These are phyloP conservation scores for Lepidium sativum DNA, from an alignment of 345 rosid genomes.

Conservation along the genomic window DNA sequence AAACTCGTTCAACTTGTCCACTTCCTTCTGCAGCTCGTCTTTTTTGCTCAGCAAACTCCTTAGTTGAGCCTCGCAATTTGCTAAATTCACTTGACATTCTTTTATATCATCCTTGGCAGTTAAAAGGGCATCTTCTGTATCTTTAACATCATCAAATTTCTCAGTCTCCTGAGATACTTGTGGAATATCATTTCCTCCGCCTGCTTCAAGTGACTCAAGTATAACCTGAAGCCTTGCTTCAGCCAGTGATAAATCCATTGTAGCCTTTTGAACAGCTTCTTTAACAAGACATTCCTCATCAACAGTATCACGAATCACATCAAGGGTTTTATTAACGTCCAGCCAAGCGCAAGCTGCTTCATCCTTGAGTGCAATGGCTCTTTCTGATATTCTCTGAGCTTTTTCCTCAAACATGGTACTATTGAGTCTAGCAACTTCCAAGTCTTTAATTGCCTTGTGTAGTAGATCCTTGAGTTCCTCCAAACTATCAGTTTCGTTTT, in stretches of 20 bases:
- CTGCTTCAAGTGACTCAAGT: conserved; percentile 45
- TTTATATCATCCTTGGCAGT: conserved; percentile 53
- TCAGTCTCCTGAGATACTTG: conserved; percentile 33
- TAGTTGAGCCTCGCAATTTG: conserved; percentile 48
- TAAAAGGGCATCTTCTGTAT: conserved; percentile 34
- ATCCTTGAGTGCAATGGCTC: conserved; percentile 80
- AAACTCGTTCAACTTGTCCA: conserved; percentile 54
- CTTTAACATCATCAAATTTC: conserved; percentile 14
- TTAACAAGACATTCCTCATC: conserved; percentile 57
- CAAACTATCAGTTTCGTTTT: conserved; percentile 31
- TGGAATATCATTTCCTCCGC: conserved; percentile 23
- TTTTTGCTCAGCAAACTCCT: conserved; percentile 47
- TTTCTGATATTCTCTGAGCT: conserved; percentile 77
- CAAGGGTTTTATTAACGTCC: conserved; percentile 48
- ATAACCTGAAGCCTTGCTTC: conserved; percentile 70
- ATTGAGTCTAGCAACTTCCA: conserved; percentile 72
- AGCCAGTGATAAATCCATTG: conserved; percentile 78
- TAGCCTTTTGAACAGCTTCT: conserved; percentile 70
- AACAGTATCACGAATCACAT: conserved; percentile 50
- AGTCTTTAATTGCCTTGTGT: conserved; percentile 49
- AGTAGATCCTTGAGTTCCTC: conserved; percentile 57
- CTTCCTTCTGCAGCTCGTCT: conserved; percentile 69
- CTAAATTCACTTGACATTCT: conserved; percentile 50
- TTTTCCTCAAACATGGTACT: conserved; percentile 80
- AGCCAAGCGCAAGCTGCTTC: conserved; percentile 56